Percentiles rank a stretch among this genome's conserved stretches.
Conservation (phyloP, 495 filamentous ascomycete genomes). For the Terfezia boudieri region DNA sequence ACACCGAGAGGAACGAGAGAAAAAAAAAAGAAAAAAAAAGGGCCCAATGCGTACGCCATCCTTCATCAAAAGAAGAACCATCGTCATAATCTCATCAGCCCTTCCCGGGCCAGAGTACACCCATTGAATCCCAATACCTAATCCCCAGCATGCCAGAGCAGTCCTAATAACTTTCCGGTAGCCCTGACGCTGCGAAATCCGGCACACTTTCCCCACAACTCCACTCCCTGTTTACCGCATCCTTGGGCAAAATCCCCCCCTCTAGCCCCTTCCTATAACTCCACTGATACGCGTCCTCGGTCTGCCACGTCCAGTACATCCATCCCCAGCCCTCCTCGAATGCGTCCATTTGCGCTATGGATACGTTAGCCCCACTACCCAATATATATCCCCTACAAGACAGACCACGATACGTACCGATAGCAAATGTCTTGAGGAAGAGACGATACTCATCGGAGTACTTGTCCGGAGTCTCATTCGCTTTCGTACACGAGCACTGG, state of each 20-base stretch:
- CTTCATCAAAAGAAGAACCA: not conserved
- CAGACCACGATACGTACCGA: conserved; percentile 21
- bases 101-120: not conserved
- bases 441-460: conserved; percentile 62
- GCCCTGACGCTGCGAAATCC: conserved; percentile 35
- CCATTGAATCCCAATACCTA: not conserved
- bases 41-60: not conserved
- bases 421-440: conserved; percentile 72
- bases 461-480: conserved; percentile 45
- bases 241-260: conserved; percentile 60
- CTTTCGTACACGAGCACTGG: conserved; percentile 46
- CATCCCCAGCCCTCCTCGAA: conserved; percentile 88
- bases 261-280: conserved; percentile 71
- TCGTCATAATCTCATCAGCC: not conserved
- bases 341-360: conserved; percentile 60
- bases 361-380: not conserved
- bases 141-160: not conserved
- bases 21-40: not conserved
- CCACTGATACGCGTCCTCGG: conserved; percentile 69
- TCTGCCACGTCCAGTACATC: conserved; percentile 96
- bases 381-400: not conserved
- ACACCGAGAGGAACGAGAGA: not conserved
- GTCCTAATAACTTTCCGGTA: conserved; percentile 46
- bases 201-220: conserved; percentile 49
- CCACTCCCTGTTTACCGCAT: conserved; percentile 54